Evolutionary conservation across 2,329 filamentous ascomycete species (phyloP), one percentile per base, ranked within the genome.

Genomic region (Aspergillus spinulosporus): DNA sequence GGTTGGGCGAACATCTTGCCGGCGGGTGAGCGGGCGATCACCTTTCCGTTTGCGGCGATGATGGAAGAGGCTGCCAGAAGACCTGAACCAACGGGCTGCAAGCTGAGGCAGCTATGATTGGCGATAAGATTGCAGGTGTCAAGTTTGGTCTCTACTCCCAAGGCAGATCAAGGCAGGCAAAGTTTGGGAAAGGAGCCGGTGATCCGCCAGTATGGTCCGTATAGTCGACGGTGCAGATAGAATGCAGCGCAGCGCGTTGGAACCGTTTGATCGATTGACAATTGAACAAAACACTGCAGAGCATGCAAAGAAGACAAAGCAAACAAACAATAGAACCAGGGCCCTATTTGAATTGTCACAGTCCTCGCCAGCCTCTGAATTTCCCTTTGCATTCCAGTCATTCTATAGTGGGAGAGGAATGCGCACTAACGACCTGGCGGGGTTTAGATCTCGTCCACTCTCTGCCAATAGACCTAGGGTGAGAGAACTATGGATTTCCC

Each of bases 1-100:
- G 66, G 66, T 62, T 76, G 72, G 58, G 73, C 72, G 63, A 81
- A 77, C 75, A 80, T 80, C 55, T 80, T 78, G 65, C 15, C 44
- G 21, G 49, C 21, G 21, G 21, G 21, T 21, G 21, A 21, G 34
- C 15, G 74, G 71, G 58, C 76, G 58, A 79, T 81, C 83, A 74
- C 80, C 75, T 68, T 37, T 73, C 71, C 62, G 78, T 73, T 73
- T 70, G 68, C 66, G 66, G 68, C 64, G 62, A 70, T 53, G 21
- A 21, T 21, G 21, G 57, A 65, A 45, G 61, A 64, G 52, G 57
- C 51, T 59, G 50, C 52, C 58, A 61, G 21, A 63, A 65, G 58
- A 58, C 12, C 42, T 56, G 59, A 58, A 46, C 60, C 65, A 65
- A 57, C 49, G 39, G 50, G 49, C 45, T 46, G 42, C 8, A 34